phyloP scores from a whole-genome alignment of 768 basidiomycete genomes.

The Boletus sp. region DNA sequence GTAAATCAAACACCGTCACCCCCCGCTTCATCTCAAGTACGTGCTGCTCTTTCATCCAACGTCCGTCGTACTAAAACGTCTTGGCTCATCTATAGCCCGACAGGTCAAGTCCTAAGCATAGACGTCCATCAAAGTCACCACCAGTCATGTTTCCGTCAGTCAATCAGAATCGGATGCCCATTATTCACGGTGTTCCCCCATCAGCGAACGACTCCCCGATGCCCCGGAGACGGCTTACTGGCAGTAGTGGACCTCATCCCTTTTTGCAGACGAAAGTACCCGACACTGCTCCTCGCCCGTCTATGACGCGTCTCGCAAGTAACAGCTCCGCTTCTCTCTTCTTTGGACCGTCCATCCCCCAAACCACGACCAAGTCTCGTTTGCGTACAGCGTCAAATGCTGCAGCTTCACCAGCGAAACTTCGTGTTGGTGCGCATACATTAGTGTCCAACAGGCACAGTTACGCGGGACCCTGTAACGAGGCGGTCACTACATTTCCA shows the following conservation, averaged over 20 bases:
- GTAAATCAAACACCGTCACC: conserved; percentile 44
- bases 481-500: conserved; percentile 27
- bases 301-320: conserved; percentile 51
- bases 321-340: conserved; percentile 58
- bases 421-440: conserved; percentile 21
- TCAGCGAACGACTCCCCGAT: conserved; percentile 52
- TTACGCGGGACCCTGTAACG: conserved; percentile 51
- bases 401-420: conserved; percentile 3
- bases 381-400: conserved; percentile 24
- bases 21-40: conserved; percentile 29
- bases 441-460: conserved; percentile 55
- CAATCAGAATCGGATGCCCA: conserved; percentile 37
- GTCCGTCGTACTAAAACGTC: background rate
- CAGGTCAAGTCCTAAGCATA: conserved; percentile 14
- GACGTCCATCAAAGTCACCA: conserved; percentile 11
- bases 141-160: conserved; percentile 38
- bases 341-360: conserved; percentile 50
- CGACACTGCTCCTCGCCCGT: conserved; percentile 30
- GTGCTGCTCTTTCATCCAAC: background rate
- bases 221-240: conserved; percentile 51
- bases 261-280: conserved; percentile 29
- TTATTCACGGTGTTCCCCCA: conserved; percentile 35
- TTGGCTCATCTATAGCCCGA: conserved; percentile 7
- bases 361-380: conserved; percentile 19
- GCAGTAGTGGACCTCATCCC: conserved; percentile 31